Evolutionary conservation across 495 filamentous ascomycete species (phyloP).

Genomic region (Barbatosphaeria neglecta): DNA sequence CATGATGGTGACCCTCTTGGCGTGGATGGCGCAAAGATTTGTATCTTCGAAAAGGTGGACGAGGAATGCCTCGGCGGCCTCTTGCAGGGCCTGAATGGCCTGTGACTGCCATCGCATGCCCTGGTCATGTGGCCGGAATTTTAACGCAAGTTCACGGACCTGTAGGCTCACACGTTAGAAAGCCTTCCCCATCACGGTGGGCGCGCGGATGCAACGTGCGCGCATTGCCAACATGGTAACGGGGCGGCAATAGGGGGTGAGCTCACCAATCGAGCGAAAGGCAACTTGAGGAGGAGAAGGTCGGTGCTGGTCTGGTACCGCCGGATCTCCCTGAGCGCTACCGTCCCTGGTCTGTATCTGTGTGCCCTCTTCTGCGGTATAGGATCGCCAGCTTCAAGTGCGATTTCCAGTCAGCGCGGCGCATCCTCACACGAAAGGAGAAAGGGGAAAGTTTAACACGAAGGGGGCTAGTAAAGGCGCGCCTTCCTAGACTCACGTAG

Average conservation of each 20-base stretch:
- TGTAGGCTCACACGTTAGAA: conserved; percentile 13
- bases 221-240: not conserved
- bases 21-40: conserved; percentile 90
- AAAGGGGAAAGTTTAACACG: no score
- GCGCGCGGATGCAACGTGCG: not conserved
- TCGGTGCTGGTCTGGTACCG: conserved; percentile 74
- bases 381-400: conserved; percentile 54
- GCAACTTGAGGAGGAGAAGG: conserved; percentile 66
- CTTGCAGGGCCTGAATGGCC: conserved; percentile 80
- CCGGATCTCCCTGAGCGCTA: conserved; percentile 78
- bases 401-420: no score
- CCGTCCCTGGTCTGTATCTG: conserved; percentile 75
- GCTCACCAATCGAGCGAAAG: conserved; percentile 74
- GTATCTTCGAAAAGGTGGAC: conserved; percentile 93
- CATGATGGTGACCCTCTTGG: conserved; percentile 95
- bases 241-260: not conserved
- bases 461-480: no score
- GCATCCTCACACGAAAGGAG: no score
- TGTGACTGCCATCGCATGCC: conserved; percentile 82
- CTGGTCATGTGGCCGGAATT: conserved; percentile 38
- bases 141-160: conserved; percentile 75
- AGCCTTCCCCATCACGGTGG: not conserved
- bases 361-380: conserved; percentile 48
- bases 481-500: conserved; percentile 20
- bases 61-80: conserved; percentile 84